Percentiles rank a stretch among this genome's conserved stretches.
phyloP scores from a whole-genome alignment of 257 asterid species.

The Rehmannia glutinosa region DNA sequence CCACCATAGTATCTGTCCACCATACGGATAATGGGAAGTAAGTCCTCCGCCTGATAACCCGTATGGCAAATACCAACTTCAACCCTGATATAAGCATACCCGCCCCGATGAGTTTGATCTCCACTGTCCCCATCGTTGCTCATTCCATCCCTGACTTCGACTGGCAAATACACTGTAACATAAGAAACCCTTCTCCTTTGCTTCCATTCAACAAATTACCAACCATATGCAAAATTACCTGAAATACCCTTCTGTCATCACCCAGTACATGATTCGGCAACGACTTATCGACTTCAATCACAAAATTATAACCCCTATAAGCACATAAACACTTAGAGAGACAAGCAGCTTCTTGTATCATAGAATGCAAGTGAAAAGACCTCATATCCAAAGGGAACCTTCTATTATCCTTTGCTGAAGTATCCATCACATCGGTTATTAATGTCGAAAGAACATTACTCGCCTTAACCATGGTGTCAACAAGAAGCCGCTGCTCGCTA shows the following conservation, averaged over 20 bases:
- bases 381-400: conserved; percentile 61
- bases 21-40: conserved; percentile 3
- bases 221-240: conserved; percentile 82
- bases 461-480: conserved; percentile 61
- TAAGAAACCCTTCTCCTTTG: conserved; percentile 49
- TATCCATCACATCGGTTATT: conserved; percentile 69
- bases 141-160: conserved; percentile 51
- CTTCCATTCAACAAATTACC: conserved; percentile 63
- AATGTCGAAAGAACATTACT: conserved; percentile 66
- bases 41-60: conserved; percentile 23
- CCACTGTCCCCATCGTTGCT: conserved; percentile 55
- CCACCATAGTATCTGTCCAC: conserved; percentile 34
- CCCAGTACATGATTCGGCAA: conserved; percentile 72
- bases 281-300: conserved; percentile 60
- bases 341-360: conserved; percentile 80
- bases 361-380: conserved; percentile 57
- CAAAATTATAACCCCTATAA: conserved; percentile 50
- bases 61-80: conserved; percentile 48
- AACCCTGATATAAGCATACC: conserved; percentile 44
- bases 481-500: conserved; percentile 56
- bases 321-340: conserved; percentile 70
- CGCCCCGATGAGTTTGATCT: conserved; percentile 59
- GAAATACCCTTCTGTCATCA: conserved; percentile 80
- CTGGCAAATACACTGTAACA: conserved; percentile 44
- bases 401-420: conserved; percentile 51